Evolutionary conservation across 2,329 filamentous ascomycete species (phyloP).

Genomic region (Aspergillus sp.): DNA sequence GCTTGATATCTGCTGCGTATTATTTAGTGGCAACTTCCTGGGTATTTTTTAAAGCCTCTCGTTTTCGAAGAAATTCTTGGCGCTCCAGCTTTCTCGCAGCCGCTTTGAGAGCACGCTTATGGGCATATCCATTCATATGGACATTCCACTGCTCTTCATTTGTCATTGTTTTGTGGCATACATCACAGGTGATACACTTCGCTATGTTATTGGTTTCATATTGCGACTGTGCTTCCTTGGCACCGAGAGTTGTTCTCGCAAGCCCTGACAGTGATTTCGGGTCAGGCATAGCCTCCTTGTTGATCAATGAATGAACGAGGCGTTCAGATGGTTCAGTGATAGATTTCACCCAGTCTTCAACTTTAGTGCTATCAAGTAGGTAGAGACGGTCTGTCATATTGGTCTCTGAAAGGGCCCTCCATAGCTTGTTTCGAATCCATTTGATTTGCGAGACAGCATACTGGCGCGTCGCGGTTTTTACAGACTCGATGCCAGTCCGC

Average conservation of each 20-base stretch:
- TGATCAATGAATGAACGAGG: slow-evolving; percentile 62
- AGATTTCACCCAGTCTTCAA: slow-evolving; percentile 54
- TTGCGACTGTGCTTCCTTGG: slow-evolving; percentile 49
- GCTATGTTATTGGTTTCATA: slow-evolving; percentile 43
- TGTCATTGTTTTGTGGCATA: slow-evolving; percentile 58
- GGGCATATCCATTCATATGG: slow-evolving; percentile 52
- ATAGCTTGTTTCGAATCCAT: slow-evolving; percentile 82
- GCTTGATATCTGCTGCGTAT: too few species aligned
- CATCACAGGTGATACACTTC: slow-evolving; percentile 57
- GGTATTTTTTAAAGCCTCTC: slow-evolving; percentile 5
- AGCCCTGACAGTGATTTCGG: slow-evolving; percentile 54
- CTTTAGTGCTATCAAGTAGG: slow-evolving; percentile 74
- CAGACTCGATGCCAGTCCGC: slow-evolving; percentile 61
- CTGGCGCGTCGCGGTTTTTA: slow-evolving; percentile 77
- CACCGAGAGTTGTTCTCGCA: slow-evolving; percentile 54
- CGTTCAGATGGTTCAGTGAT: slow-evolving; percentile 62
- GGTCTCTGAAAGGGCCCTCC: slow-evolving; percentile 60
- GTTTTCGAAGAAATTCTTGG: slow-evolving; percentile 27
- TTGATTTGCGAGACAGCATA: slow-evolving; percentile 80
- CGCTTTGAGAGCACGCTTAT: slow-evolving; percentile 54
- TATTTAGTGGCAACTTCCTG: too few species aligned
- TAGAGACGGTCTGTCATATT: slow-evolving; percentile 59
- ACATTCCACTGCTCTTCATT: slow-evolving; percentile 54
- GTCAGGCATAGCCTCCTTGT: slow-evolving; percentile 49
- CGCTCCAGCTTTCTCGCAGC: slow-evolving; percentile 24